A percentile compares a stretch with the other conserved stretches of the same genome.
phyloP scores from a whole-genome alignment of 2,329 filamentous ascomycete genomes.

The Torrubiellomyces zombiae region DNA sequence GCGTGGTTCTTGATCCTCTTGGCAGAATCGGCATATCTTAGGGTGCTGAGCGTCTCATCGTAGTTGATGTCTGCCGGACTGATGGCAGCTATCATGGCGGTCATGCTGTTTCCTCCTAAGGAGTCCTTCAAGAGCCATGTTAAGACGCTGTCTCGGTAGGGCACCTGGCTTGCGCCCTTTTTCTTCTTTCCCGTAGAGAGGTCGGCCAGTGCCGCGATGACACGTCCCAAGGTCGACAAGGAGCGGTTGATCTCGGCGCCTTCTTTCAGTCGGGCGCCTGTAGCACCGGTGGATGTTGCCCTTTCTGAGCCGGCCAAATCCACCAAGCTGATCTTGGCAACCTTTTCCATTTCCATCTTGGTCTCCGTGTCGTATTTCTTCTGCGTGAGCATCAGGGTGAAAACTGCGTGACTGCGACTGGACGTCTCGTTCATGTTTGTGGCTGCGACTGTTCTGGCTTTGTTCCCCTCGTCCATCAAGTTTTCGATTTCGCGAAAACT shows the following conservation, averaged over 20 bases:
- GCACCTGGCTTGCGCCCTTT: conserved; percentile 59
- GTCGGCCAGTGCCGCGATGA: conserved; percentile 90
- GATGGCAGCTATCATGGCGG: conserved; percentile 98
- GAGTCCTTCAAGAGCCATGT: conserved; percentile 97
- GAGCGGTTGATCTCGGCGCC: conserved; percentile 98
- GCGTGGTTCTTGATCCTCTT: conserved; percentile 99
- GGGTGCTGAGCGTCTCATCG: conserved; percentile 87
- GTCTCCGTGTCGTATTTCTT: conserved; percentile 84
- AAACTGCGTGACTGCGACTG: conserved; percentile 94
- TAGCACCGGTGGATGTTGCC: conserved; percentile 93
- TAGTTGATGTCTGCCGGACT: conserved; percentile 98
- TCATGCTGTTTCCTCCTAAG: conserved; percentile 95
- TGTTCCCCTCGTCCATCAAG: conserved; percentile 98
- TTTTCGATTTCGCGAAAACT: conserved; percentile 94
- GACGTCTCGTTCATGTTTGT: conserved; percentile 99
- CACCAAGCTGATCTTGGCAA: conserved; percentile 93
- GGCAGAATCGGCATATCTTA: conserved; percentile 91
- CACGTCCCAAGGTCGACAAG: conserved; percentile 85
- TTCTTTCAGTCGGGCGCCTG: conserved; percentile 86
- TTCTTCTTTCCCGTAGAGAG: conserved; percentile 75
- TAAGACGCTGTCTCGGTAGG: conserved; percentile 89
- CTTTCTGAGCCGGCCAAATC: conserved; percentile 95
- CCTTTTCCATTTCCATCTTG: conserved; percentile 94
- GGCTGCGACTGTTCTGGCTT: conserved; percentile 89
- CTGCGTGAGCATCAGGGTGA: conserved; percentile 88